Conservation (phyloP, 257 asterid species). For the Primulina tabacum region DNA sequence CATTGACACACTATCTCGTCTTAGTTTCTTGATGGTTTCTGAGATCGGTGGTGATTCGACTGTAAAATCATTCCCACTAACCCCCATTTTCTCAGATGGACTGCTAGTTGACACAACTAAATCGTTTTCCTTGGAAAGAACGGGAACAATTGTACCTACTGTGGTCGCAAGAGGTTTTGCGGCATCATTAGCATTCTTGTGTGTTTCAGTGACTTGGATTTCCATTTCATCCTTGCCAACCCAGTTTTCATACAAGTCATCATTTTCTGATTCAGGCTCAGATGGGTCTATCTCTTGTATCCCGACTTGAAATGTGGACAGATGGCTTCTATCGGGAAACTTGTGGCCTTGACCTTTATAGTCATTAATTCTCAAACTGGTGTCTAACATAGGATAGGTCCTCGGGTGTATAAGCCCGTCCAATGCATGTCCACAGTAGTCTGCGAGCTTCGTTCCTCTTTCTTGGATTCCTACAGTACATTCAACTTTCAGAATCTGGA, state of each 20-base stretch:
- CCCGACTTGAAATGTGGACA: constrained; percentile 27
- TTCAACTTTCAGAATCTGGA: constrained; percentile 5
- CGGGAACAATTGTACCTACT: constrained; percentile 11
- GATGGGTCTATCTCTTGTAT: constrained; percentile 26
- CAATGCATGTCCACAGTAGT: constrained; percentile 61
- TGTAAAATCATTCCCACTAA: constrained; percentile 34
- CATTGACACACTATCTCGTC: constrained; percentile 13
- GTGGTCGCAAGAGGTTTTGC: constrained; percentile 24
- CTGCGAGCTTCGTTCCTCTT: constrained; percentile 55
- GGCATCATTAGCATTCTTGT: constrained; percentile 19
- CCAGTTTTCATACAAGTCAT: constrained; percentile 60
- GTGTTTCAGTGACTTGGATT: constrained; percentile 29
- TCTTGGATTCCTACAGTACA: constrained; percentile 52
- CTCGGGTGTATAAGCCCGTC: constrained; percentile 80
- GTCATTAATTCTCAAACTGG: no score
- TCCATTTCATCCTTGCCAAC: constrained; percentile 39
- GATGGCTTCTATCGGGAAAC: constrained; percentile 26
- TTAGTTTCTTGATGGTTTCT: constrained; percentile 15
- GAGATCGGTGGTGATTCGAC: constrained; percentile 30
- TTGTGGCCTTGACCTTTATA: constrained; percentile 25
- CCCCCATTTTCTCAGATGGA: constrained; percentile 20
- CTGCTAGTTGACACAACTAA: constrained; percentile 19
- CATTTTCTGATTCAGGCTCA: constrained; percentile 50
- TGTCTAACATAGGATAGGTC: constrained; percentile 46
- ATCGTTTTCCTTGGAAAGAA: constrained; percentile 14